Percentiles rank a stretch among this genome's conserved stretches.
phyloP scores from a whole-genome alignment of 352 stramenopile species.

The Ophiocytium majus region DNA sequence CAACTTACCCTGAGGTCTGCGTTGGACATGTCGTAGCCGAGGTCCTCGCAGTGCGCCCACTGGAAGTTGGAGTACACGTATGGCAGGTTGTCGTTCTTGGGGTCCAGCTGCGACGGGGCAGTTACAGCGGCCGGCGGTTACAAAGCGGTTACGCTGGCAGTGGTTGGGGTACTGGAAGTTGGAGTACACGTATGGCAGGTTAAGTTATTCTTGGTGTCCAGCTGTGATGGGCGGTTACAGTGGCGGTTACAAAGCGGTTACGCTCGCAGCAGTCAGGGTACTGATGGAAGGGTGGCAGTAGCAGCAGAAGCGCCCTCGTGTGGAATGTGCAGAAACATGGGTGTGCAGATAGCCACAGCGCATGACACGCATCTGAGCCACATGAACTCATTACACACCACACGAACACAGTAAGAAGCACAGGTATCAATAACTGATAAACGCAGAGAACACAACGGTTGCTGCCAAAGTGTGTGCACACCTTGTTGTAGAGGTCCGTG shows the following conservation, averaged over 20 bases:
- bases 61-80: constrained; percentile 15
- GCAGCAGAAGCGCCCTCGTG: neutral
- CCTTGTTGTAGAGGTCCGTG: neutral
- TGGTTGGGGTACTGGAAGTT: neutral
- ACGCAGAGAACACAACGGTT: neutral
- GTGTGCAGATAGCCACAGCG: neutral
- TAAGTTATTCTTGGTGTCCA: neutral
- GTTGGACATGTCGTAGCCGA: too few relatives aligned
- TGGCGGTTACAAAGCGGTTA: neutral
- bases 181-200: constrained; percentile 8
- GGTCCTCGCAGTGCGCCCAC: too few relatives aligned
- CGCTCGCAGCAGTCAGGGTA: neutral
- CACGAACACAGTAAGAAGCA: neutral
- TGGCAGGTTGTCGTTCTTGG: neutral
- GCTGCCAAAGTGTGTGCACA: neutral
- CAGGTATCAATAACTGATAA: neutral
- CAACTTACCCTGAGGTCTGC: too few relatives aligned
- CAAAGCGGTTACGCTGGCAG: neutral
- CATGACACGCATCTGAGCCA: too few relatives aligned
- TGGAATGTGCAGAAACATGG: neutral
- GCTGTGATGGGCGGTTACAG: neutral
- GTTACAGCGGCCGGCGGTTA: neutral
- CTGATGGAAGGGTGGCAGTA: neutral
- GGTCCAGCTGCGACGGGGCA: neutral
- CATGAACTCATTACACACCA: too few relatives aligned